phyloP scores from a whole-genome alignment of 768 basidiomycete species.

The Fomitopsis serialis region DNA sequence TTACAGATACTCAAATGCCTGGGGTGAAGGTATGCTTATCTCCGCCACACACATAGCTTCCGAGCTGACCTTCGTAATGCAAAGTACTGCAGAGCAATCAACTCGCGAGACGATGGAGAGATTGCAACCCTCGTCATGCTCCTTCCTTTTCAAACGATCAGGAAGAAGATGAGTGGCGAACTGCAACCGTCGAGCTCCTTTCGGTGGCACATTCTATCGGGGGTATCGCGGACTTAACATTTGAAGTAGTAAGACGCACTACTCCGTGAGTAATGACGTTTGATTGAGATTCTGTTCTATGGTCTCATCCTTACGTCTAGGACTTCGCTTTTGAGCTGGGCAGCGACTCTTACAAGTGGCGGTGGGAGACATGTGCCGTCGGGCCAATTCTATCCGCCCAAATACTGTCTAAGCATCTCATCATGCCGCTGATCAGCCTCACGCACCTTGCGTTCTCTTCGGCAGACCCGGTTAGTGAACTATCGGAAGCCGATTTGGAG shows the following conservation, averaged over 20 bases:
- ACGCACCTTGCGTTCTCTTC: slow-evolving; percentile 66
- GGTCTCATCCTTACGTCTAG: slow-evolving; percentile 29
- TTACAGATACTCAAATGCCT: slow-evolving; percentile 74
- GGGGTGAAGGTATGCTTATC: slow-evolving; percentile 60
- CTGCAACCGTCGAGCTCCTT: slow-evolving; percentile 46
- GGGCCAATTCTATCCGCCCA: slow-evolving; percentile 65
- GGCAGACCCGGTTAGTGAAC: slow-evolving; percentile 48
- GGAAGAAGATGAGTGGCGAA: slow-evolving; percentile 62
- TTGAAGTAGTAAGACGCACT: slow-evolving; percentile 57
- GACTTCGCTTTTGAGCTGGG: slow-evolving; percentile 63
- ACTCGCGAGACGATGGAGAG: slow-evolving; percentile 66
- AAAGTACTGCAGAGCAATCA: slow-evolving; percentile 29
- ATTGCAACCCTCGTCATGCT: slow-evolving; percentile 40
- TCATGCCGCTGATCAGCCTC: slow-evolving; percentile 69
- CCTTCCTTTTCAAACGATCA: slow-evolving; percentile 22
- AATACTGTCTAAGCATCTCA: slow-evolving; percentile 71
- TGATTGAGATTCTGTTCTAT: slow-evolving; percentile 12
- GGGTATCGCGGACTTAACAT: slow-evolving; percentile 47
- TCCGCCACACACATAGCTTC: background rate
- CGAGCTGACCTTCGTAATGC: background rate
- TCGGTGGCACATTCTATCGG: slow-evolving; percentile 59
- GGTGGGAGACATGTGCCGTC: slow-evolving; percentile 68
- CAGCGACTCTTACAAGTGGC: slow-evolving; percentile 63
- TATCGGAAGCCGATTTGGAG: slow-evolving; percentile 56
- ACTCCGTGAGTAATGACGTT: slow-evolving; percentile 41